Percentiles rank a stretch among this genome's conserved stretches.
Evolutionary conservation across 116 monocot species (phyloP).

Genomic region (Phalaenopsis hybrid): DNA sequence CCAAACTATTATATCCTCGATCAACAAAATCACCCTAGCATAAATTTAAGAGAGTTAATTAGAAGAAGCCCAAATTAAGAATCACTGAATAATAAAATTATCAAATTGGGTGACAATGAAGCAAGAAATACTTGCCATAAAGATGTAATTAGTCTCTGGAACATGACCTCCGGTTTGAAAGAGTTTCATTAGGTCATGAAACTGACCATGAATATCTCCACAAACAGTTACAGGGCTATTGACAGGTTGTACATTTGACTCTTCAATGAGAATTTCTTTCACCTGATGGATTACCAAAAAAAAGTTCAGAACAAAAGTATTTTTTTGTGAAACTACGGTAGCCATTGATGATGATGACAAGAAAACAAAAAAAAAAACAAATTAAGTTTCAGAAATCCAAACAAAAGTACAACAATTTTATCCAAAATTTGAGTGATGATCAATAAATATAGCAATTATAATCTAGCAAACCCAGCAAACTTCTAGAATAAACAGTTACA

Average conservation of each 20-base stretch:
- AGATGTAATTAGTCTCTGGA: conserved; percentile 98
- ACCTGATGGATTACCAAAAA: conserved; percentile 37
- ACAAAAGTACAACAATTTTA: background rate
- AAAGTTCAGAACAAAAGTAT: background rate
- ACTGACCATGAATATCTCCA: conserved; percentile 97
- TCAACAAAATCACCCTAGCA: conserved; percentile 97
- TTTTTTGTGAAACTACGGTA: background rate
- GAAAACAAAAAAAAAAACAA: background rate
- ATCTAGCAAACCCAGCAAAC: background rate
- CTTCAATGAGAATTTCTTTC: conserved; percentile 93
- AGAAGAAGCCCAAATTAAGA: conserved; percentile 5
- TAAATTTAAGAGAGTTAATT: conserved; percentile 10
- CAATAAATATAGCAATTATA: background rate
- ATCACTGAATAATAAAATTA: background rate
- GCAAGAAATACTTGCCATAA: conserved; percentile 57
- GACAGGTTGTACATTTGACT: conserved; percentile 98
- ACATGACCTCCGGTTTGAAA: conserved; percentile 99
- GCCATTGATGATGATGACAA: background rate
- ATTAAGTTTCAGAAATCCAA: background rate
- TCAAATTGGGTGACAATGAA: background rate
- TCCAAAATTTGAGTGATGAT: background rate
- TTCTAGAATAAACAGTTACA: background rate
- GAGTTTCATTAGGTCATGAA: conserved; percentile 99
- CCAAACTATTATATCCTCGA: conserved; percentile 94
- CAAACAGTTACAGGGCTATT: conserved; percentile 98